Evolutionary conservation across 352 stramenopile genomes (phyloP), one percentile per base, ranked within the genome.

Genomic region (Pythium myriotylum): DNA sequence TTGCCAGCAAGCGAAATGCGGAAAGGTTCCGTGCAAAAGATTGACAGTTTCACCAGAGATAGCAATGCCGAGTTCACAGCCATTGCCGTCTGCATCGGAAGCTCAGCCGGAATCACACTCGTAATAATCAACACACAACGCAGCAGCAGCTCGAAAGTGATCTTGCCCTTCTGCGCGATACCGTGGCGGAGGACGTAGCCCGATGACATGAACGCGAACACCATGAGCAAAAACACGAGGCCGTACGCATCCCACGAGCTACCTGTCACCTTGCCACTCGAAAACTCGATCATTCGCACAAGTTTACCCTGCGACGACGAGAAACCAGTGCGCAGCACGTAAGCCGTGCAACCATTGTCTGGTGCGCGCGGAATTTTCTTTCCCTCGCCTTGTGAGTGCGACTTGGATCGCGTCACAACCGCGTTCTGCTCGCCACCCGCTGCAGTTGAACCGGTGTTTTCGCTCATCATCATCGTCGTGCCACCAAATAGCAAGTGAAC

Each of bases 51-150:
- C 6, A 98, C 88, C 32, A 99, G 80, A 56, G 93, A 91, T 8
- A 96, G 69, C 32, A 99, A 74, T 43, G 94, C 97, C 62, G 94
- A 98, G 67, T 98, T 99, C 26, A 99, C 97, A 2, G 97, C 96
- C 76, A 99, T 93, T 26, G 85, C 88, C 17, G 98, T 92, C 72
- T 99, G 96, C 95, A 99, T 99, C 3, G 97, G 97, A 29, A 99
- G 79, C 67, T 99, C 97, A 4, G 97, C 97, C 6, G 97, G 97
- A 45, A 99, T 98, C 3, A 99, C 97, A 50, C 87, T 98, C 17
- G 97, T 99, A 62, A 99, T 97, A 60, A 99, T 99, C 35, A 99
- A 94, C 40, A 99, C 94, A 62, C 97, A 98, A 57, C 98, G 96
- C 20, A 99, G 79, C 17, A 98, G 63, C 13, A 99, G 80, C 62